Percentiles rank a stretch among this genome's conserved stretches.
phyloP scores from a whole-genome alignment of 441 rosid species.

The Brassica balearica region DNA sequence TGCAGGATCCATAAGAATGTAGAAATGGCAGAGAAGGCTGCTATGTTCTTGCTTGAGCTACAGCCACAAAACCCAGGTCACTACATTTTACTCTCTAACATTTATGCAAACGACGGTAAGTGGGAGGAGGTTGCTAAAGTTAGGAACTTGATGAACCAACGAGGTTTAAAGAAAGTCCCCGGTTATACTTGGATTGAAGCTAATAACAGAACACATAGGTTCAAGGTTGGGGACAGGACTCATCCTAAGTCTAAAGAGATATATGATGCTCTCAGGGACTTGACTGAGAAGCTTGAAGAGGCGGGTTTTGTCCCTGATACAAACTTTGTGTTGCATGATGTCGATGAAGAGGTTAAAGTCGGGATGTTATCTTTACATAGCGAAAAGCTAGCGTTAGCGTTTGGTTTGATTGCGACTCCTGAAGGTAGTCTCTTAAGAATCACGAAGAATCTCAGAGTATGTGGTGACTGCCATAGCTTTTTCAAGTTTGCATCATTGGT shows the following conservation, averaged over 20 bases:
- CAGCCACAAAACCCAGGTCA: slow-evolving; percentile 56
- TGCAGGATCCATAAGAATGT: slow-evolving; percentile 58
- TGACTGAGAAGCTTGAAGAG: slow-evolving; percentile 51
- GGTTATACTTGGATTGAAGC: slow-evolving; percentile 64
- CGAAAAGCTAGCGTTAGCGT: slow-evolving; percentile 56
- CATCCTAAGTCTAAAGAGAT: slow-evolving; percentile 56
- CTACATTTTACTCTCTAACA: slow-evolving; percentile 60
- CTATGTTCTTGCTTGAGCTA: slow-evolving; percentile 52
- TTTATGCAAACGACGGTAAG: slow-evolving; percentile 61
- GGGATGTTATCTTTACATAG: slow-evolving; percentile 48
- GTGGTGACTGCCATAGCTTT: slow-evolving; percentile 57
- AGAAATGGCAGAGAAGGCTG: slow-evolving; percentile 59
- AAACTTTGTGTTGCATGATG: slow-evolving; percentile 54
- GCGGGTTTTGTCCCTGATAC: slow-evolving; percentile 62
- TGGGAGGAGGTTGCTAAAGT: slow-evolving; percentile 55
- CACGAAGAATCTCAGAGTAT: slow-evolving; percentile 54
- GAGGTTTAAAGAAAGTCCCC: slow-evolving; percentile 54
- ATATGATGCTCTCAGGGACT: slow-evolving; percentile 40
- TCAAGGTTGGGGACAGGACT: slow-evolving; percentile 51
- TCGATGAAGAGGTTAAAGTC: slow-evolving; percentile 54
- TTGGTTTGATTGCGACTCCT: slow-evolving; percentile 48
- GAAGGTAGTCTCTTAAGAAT: slow-evolving; percentile 49
- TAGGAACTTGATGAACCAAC: slow-evolving; percentile 52
- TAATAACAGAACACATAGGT: slow-evolving; percentile 47
- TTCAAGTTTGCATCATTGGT: slow-evolving; percentile 49